These are phyloP conservation scores for Trichoderma gamsii DNA, from an alignment of 495 filamentous ascomycete genomes.

Conservation along the genomic window DNA sequence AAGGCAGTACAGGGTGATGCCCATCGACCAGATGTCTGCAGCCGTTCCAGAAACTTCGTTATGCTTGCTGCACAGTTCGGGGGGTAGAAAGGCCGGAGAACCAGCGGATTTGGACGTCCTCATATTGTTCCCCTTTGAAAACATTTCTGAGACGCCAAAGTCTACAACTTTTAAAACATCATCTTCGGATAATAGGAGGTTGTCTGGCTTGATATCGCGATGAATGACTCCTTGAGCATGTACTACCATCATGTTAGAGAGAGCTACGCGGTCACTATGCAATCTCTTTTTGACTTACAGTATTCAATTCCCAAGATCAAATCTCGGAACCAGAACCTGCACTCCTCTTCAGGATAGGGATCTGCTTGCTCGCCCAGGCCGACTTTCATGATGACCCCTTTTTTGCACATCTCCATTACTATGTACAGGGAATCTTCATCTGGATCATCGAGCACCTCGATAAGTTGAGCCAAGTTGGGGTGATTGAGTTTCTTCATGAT, in stretches of 20 bases:
- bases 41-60: constrained; percentile 84
- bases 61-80: constrained; percentile 85
- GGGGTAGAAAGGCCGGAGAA: constrained; percentile 90
- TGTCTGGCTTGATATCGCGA: constrained; percentile 97
- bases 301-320: constrained; percentile 96
- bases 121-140: constrained; percentile 85
- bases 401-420: constrained; percentile 98
- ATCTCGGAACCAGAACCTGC: constrained; percentile 90
- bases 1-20: constrained; percentile 88
- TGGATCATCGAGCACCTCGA: constrained; percentile 93
- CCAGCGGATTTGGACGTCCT: constrained; percentile 89
- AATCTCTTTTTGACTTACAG: constrained; percentile 42
- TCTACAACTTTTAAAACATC: constrained; percentile 95
- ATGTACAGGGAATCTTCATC: constrained; percentile 95
- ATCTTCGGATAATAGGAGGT: constrained; percentile 81
- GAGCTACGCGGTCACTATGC: not conserved
- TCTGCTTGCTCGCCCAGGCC: constrained; percentile 75
- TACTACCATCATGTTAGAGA: constrained; percentile 38
- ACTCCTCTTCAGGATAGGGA: constrained; percentile 78
- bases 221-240: constrained; percentile 94
- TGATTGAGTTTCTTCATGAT: constrained; percentile 99
- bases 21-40: constrained; percentile 98
- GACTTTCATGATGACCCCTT: constrained; percentile 96
- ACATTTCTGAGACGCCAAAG: constrained; percentile 98
- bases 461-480: constrained; percentile 81